phyloP scores from a whole-genome alignment of 257 asterid genomes.

The Cordia subcordata region DNA sequence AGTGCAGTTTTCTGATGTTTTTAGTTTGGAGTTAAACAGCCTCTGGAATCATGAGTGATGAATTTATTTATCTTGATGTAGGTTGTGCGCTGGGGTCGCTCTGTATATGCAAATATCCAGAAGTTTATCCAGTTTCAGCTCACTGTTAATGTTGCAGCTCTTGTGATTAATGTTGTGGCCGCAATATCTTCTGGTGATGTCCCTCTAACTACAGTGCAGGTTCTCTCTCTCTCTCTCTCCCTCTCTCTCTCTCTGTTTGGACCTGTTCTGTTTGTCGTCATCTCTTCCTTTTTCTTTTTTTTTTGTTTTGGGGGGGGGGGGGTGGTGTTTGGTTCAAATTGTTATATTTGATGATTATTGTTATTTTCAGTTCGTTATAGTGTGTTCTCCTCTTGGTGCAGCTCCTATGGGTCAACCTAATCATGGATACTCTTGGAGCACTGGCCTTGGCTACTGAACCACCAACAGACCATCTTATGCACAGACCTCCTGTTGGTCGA shows the following conservation, averaged over 20 bases:
- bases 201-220: conserved; percentile 94
- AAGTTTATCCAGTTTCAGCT: conserved; percentile 98
- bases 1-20: not conserved
- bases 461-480: conserved; percentile 92
- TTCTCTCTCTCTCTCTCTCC: conserved; percentile 15
- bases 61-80: conserved; percentile 24
- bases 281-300: too few species aligned
- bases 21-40: not conserved
- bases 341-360: too few species aligned
- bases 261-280: too few species aligned
- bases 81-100: conserved; percentile 99
- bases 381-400: conserved; percentile 19
- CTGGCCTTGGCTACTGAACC: conserved; percentile 98
- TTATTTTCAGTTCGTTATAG: too few species aligned
- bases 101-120: conserved; percentile 94
- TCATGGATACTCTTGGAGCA: conserved; percentile 99
- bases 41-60: not conserved
- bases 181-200: conserved; percentile 87
- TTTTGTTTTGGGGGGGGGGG: too few species aligned
- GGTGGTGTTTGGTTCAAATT: too few species aligned
- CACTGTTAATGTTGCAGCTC: conserved; percentile 96
- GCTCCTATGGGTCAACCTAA: conserved; percentile 97
- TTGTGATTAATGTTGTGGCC: conserved; percentile 75
- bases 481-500: conserved; percentile 88
- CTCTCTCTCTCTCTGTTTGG: not conserved